Evolutionary conservation across 371 early-diverging fungal genomes (phyloP).

Genomic region (Syncephalastrum racemosum): DNA sequence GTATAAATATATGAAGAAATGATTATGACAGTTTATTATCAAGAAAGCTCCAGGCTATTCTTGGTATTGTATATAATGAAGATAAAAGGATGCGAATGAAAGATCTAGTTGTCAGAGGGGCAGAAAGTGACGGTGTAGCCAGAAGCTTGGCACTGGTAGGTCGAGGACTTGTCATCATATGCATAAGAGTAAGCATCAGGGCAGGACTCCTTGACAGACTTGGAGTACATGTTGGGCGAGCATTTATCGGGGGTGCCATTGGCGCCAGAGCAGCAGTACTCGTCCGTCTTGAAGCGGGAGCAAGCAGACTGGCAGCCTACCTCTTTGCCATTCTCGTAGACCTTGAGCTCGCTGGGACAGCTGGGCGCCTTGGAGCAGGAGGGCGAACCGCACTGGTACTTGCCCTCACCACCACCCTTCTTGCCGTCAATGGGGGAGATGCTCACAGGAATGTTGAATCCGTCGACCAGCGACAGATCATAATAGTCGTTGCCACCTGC

Average conservation of each 20-base stretch:
- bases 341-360: constrained; percentile 32
- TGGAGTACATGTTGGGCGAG: constrained; percentile 26
- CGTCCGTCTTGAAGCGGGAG: constrained; percentile 31
- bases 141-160: constrained; percentile 34
- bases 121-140: constrained; percentile 38
- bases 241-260: constrained; percentile 29
- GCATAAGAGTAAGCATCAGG: constrained; percentile 56
- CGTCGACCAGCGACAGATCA: constrained; percentile 44
- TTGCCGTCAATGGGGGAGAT: constrained; percentile 25
- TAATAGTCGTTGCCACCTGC: constrained; percentile 25
- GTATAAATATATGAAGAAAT: too few species aligned
- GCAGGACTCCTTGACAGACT: constrained; percentile 30
- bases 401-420: constrained; percentile 10
- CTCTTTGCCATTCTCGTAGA: constrained; percentile 24
- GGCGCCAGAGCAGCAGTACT: constrained; percentile 43
- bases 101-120: too few species aligned
- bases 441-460: constrained; percentile 39
- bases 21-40: too few species aligned
- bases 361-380: constrained; percentile 27
- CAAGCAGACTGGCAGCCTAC: constrained; percentile 40
- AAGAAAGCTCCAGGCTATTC: too few species aligned
- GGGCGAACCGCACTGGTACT: constrained; percentile 29
- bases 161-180: constrained; percentile 51
- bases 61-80: too few species aligned
- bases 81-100: too few species aligned